Base-by-base conservation (phyloP, 1,284 basidiomycete genomes). In the Pseudozyma thailandica region DNA sequence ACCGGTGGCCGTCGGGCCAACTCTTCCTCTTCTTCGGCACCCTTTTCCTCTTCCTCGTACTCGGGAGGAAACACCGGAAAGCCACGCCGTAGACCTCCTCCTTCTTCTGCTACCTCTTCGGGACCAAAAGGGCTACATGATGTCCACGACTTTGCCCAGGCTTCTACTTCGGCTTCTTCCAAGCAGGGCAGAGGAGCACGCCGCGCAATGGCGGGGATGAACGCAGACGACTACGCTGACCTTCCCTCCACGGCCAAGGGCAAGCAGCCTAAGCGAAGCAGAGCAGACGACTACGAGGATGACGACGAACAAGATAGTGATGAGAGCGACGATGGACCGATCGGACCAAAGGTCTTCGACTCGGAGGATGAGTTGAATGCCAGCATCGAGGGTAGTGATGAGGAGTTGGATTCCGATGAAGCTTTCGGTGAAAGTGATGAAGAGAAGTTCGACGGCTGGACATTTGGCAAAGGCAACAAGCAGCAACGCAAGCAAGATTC, bases 371-470 rank as follows among this genome's bases (percentile, higher is more conserved):
- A 77, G 61, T 15, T 72, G 28, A 58, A 73, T 28, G 66, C 51
- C 16, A 50, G 62, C 21, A 72, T 78, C 38, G 56, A 71, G 35
- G 68, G 63, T 6, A 75, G 74, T n/a, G 80, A 82, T 45, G 78
- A 80, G 42, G 80, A 82, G 50, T 74, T 82, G 21, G 81, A 82
- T 44, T 73, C 66, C 8, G 81, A 82, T 45, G 80, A 82, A 28
- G 81, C 81, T 8, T 82, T 81, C 48, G 81, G 72, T 28, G 75
- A 79, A 37, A 71, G 70, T 54, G 81, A 81, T 50, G 77, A 82
- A 35, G 78, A 82, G 28, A 64, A 57, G 44, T 80, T 74, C 9
- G 52, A 63, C 25, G 73, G 65, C 6, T 77, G 66, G 61, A 61
- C 56, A 5, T 74, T 78, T 44, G 60, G 57, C 4, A 50, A 38